Evolutionary conservation across 805 yeast genomes (phyloP).

Genomic region (Torulaspora delbrueckii): DNA sequence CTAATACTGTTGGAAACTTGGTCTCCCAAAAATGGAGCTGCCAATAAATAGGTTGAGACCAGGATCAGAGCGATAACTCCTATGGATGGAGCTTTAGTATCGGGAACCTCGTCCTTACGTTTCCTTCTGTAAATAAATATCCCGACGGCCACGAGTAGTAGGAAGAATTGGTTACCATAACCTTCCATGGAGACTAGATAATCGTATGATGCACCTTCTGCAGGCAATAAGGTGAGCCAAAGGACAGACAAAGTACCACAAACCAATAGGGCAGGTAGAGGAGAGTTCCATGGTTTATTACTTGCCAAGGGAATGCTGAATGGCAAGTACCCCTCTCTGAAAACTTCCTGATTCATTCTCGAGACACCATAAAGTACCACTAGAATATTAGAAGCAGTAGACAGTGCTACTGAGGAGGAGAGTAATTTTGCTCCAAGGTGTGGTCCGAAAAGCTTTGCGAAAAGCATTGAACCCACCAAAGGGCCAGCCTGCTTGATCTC

Average conservation of each 20-base stretch:
- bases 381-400: constrained; percentile 58
- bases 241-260: constrained; percentile 33
- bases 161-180: constrained; percentile 45
- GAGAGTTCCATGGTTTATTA: constrained; percentile 53
- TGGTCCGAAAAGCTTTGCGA: constrained; percentile 51
- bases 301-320: constrained; percentile 48
- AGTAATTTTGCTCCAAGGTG: constrained; percentile 50
- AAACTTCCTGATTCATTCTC: constrained; percentile 59
- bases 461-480: constrained; percentile 53
- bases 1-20: constrained; percentile 20
- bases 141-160: constrained; percentile 52
- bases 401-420: constrained; percentile 54
- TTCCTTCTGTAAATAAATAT: constrained; percentile 49
- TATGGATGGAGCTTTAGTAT: constrained; percentile 43
- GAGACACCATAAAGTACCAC: constrained; percentile 57
- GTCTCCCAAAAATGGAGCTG: constrained; percentile 42
- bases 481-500: constrained; percentile 54
- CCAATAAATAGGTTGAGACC: constrained; percentile 44
- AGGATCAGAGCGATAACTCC: constrained; percentile 46
- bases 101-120: constrained; percentile 45
- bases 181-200: constrained; percentile 45
- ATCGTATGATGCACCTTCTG: constrained; percentile 37
- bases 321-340: constrained; percentile 60
- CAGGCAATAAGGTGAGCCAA: constrained; percentile 36
- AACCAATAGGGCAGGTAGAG: constrained; percentile 44